Evolutionary conservation across 1,139 yeast genomes (phyloP).

Genomic region (Zhuliangozyma blackwelliae): DNA sequence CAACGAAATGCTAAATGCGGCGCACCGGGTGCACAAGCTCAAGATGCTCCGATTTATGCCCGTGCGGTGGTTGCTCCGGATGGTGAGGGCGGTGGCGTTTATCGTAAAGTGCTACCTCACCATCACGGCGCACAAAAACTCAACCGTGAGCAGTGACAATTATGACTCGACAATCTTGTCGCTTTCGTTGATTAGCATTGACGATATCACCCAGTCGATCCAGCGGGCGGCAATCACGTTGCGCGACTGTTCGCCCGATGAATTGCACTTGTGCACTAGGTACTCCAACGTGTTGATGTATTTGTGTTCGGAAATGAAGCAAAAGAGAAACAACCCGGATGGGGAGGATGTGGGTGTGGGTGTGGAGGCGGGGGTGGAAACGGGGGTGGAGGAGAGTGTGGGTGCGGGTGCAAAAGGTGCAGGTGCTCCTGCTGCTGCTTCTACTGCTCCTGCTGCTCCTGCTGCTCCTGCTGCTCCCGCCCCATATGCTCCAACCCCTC

Average conservation of each 20-base stretch:
- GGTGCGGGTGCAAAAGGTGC: too few species aligned
- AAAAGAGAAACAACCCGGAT: conserved; percentile 15
- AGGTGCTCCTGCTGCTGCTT: too few species aligned
- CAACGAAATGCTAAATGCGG: conserved; percentile 68
- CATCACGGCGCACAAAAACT: conserved; percentile 46
- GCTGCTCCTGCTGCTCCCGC: too few species aligned
- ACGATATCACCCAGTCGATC: conserved; percentile 64
- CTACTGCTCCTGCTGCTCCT: too few species aligned
- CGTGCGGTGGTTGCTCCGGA: conserved; percentile 82
- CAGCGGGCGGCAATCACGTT: conserved; percentile 72
- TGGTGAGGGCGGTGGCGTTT: conserved; percentile 88
- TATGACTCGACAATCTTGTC: conserved; percentile 53
- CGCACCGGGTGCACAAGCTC: conserved; percentile 64
- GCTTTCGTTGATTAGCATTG: conserved; percentile 61
- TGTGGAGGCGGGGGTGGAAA: neutral
- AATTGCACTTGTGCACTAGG: conserved; percentile 74
- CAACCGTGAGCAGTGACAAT: conserved; percentile 13
- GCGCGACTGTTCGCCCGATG: conserved; percentile 86
- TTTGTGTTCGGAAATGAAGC: conserved; percentile 70
- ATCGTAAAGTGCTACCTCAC: conserved; percentile 80
- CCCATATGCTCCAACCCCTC: too few species aligned
- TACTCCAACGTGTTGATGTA: conserved; percentile 79
- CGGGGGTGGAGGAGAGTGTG: neutral
- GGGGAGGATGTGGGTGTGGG: conserved; percentile 10
- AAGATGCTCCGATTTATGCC: conserved; percentile 75